These are phyloP conservation scores for Priceomyces haplophilus DNA, from an alignment of 805 yeast species.

Conservation along the genomic window DNA sequence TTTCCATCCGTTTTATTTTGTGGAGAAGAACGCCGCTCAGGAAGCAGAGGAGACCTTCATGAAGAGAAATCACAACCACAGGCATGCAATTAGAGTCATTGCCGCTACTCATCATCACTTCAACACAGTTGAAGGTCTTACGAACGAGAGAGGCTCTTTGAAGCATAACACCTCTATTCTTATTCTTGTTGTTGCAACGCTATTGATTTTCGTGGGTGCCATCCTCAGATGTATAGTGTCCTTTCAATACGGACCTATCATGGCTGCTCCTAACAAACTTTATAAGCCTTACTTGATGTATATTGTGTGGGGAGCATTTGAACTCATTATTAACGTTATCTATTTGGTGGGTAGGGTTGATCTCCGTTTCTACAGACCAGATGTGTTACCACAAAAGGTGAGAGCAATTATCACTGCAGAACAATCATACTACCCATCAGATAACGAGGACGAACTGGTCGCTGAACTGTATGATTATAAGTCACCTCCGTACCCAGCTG, in stretches of 20 bases:
- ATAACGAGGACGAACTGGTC: slow-evolving; percentile 9
- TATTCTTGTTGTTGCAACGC: slow-evolving; percentile 44
- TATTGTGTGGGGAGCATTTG: slow-evolving; percentile 66
- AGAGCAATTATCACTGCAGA: slow-evolving; percentile 43
- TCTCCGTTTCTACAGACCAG: slow-evolving; percentile 78
- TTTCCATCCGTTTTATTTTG: slow-evolving; percentile 61
- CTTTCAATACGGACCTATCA: slow-evolving; percentile 23
- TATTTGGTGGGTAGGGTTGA: slow-evolving; percentile 69
- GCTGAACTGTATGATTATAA: not conserved
- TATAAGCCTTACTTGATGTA: slow-evolving; percentile 58
- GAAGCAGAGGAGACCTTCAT: slow-evolving; percentile 45
- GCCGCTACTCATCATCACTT: slow-evolving; percentile 51
- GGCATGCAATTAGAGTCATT: slow-evolving; percentile 56
- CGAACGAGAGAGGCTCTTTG: slow-evolving; percentile 40
- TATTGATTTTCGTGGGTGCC: slow-evolving; percentile 50
- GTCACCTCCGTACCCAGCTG: not conserved
- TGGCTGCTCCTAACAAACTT: slow-evolving; percentile 13
- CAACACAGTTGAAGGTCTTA: slow-evolving; percentile 29
- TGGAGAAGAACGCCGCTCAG: slow-evolving; percentile 47
- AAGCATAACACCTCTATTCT: slow-evolving; percentile 51
- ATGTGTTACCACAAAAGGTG: slow-evolving; percentile 42
- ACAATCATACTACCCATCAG: slow-evolving; percentile 34
- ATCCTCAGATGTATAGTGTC: slow-evolving; percentile 48
- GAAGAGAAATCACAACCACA: slow-evolving; percentile 45
- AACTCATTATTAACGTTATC: slow-evolving; percentile 51